phyloP scores from a whole-genome alignment of 192 early-diverging fungal genomes.

The Entomortierella lignicola region DNA sequence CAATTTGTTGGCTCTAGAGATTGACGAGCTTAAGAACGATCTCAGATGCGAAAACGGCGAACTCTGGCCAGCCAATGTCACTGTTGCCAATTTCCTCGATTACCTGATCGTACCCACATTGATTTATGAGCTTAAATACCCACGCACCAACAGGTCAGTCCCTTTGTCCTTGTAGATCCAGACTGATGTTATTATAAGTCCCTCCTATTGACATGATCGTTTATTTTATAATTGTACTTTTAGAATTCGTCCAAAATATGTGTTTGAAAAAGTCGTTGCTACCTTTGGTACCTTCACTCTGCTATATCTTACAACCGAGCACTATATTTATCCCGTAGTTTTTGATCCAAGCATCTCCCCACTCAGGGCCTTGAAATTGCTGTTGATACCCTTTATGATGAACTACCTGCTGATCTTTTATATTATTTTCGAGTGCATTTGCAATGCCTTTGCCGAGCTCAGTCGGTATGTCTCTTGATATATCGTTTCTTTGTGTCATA shows the following conservation, averaged over 20 bases:
- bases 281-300: conserved; percentile 83
- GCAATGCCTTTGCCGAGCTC: conserved; percentile 96
- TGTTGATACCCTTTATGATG: conserved; percentile 92
- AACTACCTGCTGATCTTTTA: conserved; percentile 93
- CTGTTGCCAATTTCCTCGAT: conserved; percentile 84
- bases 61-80: conserved; percentile 80
- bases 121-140: conserved; percentile 95
- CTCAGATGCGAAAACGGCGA: conserved; percentile 61
- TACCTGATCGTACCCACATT: conserved; percentile 90
- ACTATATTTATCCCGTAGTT: conserved; percentile 88
- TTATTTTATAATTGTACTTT: not conserved
- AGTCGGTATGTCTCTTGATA: conserved; percentile 64
- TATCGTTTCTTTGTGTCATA: not conserved
- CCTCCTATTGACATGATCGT: not conserved
- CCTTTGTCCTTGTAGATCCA: not conserved
- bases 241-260: conserved; percentile 86
- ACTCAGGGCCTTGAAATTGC: conserved; percentile 67
- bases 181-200: not conserved
- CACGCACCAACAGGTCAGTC: conserved; percentile 80
- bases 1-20: conserved; percentile 41
- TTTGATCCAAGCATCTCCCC: conserved; percentile 69
- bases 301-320: conserved; percentile 87
- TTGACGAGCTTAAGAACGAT: conserved; percentile 66
- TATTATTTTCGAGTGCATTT: conserved; percentile 97
- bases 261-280: conserved; percentile 86